Evolutionary conservation across 2,329 filamentous ascomycete genomes (phyloP).

Genomic region (Scedosporium dehoogii): DNA sequence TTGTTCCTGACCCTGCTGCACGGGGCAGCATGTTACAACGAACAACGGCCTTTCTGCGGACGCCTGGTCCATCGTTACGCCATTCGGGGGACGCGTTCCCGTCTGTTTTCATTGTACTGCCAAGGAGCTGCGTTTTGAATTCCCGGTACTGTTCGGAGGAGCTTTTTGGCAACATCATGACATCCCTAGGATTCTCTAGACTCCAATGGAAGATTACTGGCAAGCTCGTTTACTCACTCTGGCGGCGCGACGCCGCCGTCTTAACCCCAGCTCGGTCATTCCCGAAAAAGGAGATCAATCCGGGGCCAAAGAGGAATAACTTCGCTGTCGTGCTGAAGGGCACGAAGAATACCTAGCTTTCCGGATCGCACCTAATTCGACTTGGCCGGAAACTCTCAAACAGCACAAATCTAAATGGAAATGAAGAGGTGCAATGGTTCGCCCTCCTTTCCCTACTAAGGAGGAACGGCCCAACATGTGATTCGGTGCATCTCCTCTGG

Average conservation of each 20-base stretch:
- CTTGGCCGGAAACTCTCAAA: not conserved
- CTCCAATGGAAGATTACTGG: conserved; percentile 61
- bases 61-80: not conserved
- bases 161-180: conserved; percentile 64
- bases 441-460: too few species aligned
- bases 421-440: too few species aligned
- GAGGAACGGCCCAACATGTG: too few species aligned
- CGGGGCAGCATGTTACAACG: conserved; percentile 80
- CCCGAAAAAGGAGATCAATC: conserved; percentile 66
- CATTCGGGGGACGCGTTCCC: conserved; percentile 38
- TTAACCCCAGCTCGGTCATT: conserved; percentile 28
- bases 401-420: too few species aligned
- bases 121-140: conserved; percentile 78
- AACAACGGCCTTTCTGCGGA: conserved; percentile 59
- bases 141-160: conserved; percentile 77
- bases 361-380: not conserved
- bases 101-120: conserved; percentile 79
- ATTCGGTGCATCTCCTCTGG: too few species aligned
- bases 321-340: conserved; percentile 66
- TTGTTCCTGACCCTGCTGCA: conserved; percentile 65
- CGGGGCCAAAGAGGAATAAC: conserved; percentile 75
- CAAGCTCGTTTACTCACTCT: conserved; percentile 86
- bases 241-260: conserved; percentile 39
- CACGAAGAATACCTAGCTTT: not conserved
- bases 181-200: conserved; percentile 60